These are phyloP conservation scores for Fomitiporia mediterranea DNA, from an alignment of 1,284 basidiomycete species.

Conservation along the genomic window DNA sequence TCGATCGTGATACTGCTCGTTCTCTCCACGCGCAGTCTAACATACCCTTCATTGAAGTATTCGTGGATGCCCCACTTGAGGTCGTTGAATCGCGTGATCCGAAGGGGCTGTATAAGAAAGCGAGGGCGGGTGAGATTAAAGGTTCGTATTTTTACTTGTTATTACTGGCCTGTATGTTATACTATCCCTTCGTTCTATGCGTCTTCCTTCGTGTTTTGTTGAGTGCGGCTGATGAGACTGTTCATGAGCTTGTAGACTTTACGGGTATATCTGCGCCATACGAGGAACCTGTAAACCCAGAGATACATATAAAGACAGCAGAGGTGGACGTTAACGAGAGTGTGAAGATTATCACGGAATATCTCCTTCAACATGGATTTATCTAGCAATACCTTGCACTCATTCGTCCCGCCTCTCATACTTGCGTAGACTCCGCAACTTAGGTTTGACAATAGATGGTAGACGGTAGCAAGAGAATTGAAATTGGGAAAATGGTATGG, in stretches of 20 bases:
- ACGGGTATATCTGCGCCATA: slow-evolving; percentile 98
- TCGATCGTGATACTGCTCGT: slow-evolving; percentile 83
- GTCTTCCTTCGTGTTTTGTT: too few species aligned
- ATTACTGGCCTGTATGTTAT: too few species aligned
- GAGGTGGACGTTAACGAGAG: slow-evolving; percentile 76
- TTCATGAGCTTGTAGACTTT: slow-evolving; percentile 61
- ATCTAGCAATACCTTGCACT: slow-evolving; percentile 31
- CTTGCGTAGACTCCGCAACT: neutral
- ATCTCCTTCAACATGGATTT: slow-evolving; percentile 64
- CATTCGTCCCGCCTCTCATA: neutral
- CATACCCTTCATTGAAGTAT: slow-evolving; percentile 92
- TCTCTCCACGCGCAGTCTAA: slow-evolving; percentile 72
- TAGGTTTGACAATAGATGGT: neutral
- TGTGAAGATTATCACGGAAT: slow-evolving; percentile 78
- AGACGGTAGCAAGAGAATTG: neutral
- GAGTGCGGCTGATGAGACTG: too few species aligned
- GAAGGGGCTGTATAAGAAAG: slow-evolving; percentile 98
- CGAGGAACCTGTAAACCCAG: slow-evolving; percentile 82
- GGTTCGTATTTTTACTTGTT: slow-evolving; percentile 42
- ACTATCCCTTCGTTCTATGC: too few species aligned
- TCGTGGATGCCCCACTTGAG: slow-evolving; percentile 85
- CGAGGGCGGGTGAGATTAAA: slow-evolving; percentile 93
- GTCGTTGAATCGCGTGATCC: slow-evolving; percentile 93
- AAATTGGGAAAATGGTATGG: neutral
- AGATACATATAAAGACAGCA: slow-evolving; percentile 92